Conservation (phyloP, 1,139 yeast species). For the Zygoascus hellenicus region DNA sequence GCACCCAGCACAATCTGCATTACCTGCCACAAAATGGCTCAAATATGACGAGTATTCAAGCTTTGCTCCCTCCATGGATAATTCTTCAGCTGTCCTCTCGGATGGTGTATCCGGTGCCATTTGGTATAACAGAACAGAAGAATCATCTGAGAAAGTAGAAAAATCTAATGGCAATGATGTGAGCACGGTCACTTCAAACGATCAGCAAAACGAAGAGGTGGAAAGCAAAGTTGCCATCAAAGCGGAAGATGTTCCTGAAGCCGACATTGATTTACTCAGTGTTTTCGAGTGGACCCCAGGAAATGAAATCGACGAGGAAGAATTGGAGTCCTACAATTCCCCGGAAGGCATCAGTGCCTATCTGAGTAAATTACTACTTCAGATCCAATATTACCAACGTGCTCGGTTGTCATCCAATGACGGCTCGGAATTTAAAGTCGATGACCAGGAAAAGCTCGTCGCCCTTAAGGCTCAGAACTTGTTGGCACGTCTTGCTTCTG, state of each 20-base stretch:
- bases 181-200: constrained; percentile 7
- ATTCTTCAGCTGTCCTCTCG: constrained; percentile 60
- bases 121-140: constrained; percentile 52
- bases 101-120: constrained; percentile 58
- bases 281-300: constrained; percentile 52
- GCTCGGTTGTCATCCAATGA: constrained; percentile 42
- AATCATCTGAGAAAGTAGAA: constrained; percentile 7
- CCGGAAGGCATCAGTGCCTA: constrained; percentile 47
- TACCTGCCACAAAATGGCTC: constrained; percentile 81
- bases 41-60: constrained; percentile 57
- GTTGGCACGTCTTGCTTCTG: constrained; percentile 41
- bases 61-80: constrained; percentile 78
- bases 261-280: constrained; percentile 39
- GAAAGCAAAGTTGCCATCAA: constrained; percentile 13
- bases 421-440: constrained; percentile 33
- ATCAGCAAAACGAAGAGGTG: constrained; percentile 14
- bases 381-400: constrained; percentile 60
- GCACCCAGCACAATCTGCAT: constrained; percentile 83
- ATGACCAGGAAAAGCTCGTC: constrained; percentile 43
- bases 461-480: constrained; percentile 49
- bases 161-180: constrained; percentile 15
- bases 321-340: constrained; percentile 42
- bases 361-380: constrained; percentile 51
- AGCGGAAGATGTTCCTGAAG: constrained; percentile 14
- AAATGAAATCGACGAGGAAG: constrained; percentile 48